Evolutionary conservation across 2,329 filamentous ascomycete species (phyloP), one percentile per base, ranked within the genome.

Genomic region (Penicillium fuscoglaucum): DNA sequence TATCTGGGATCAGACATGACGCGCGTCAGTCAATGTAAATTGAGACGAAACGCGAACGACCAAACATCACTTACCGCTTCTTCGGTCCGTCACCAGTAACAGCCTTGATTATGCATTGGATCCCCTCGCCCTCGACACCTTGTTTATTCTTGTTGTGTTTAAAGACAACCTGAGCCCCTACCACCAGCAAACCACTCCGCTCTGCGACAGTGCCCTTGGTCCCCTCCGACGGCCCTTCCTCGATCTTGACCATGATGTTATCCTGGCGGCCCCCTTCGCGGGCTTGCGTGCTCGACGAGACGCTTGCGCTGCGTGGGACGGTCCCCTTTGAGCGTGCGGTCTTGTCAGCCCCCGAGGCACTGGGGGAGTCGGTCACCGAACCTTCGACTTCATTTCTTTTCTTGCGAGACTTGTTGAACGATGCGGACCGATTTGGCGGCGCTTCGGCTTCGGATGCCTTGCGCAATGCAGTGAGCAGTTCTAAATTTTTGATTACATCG

Each of bases 101-200:
- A 52, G 85, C 84, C 60, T 89, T 88, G 52, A 93, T 90, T 59
- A 89, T 88, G 51, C 90, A 90, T 48, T 93, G 84, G 55, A 93
- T 93, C 81, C 79, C 78, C 59, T 79, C 79, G 24, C 80, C 80
- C 66, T 82, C 80, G 3, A 78, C 75, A n/a, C 78, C 79, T 59
- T 79, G 76, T 58, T 78, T 76, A 61, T 80, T 80, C 61, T 82
- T 80, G 62, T 76, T 79, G 56, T 80, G 79, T 58, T 80, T 81
- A 66, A 79, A 82, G 31, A 81, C 80, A 9, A 82, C 80, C 63
- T 82, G 78, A 15, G 78, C 77, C 6, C 79, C 79, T n/a, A 80
- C 66, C 28, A 74, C 70, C 4, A 82, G 70, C 29, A 75, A 72
- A 4, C 77, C 78, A 58, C 68, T 75, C 57, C 74, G 76, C 59